Evolutionary conservation across 2,329 filamentous ascomycete species (phyloP).

Genomic region (Aspergillus cejpii): DNA sequence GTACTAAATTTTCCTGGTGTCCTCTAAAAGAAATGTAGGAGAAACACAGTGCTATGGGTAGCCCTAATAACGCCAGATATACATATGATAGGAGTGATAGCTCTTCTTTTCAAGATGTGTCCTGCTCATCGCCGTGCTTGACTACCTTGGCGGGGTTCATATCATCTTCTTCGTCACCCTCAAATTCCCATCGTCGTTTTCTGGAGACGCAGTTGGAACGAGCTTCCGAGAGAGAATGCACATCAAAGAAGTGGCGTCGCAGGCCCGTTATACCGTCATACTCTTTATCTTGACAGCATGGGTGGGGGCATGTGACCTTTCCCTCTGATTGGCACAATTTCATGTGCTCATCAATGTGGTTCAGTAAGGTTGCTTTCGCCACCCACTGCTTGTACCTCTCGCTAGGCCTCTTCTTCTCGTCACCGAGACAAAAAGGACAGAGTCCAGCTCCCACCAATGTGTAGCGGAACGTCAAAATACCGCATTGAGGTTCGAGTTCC

Average conservation of each 20-base stretch:
- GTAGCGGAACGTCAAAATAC: slow-evolving; percentile 10
- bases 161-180: no score
- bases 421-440: slow-evolving; percentile 12
- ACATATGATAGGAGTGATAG: no score
- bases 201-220: slow-evolving; percentile 6
- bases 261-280: slow-evolving; percentile 2
- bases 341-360: slow-evolving; percentile 10
- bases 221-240: slow-evolving; percentile 6
- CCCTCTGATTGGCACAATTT: background rate
- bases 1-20: no score
- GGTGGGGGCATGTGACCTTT: slow-evolving; percentile 1
- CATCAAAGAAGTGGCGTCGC: slow-evolving; percentile 6
- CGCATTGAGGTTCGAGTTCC: slow-evolving; percentile 6
- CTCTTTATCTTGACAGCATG: slow-evolving; percentile 2
- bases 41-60: no score
- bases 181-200: slow-evolving; percentile 4
- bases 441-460: slow-evolving; percentile 8
- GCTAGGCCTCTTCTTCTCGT: slow-evolving; percentile 1
- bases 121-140: no score
- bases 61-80: no score
- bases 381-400: slow-evolving; percentile 11
- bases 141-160: no score
- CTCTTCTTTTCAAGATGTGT: no score
- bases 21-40: no score
- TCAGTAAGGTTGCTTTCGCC: slow-evolving; percentile 8